A percentile compares a stretch with the other conserved stretches of the same genome.
Conservation (phyloP, 2,329 filamentous ascomycete species). For the Hysterium pulicare region DNA sequence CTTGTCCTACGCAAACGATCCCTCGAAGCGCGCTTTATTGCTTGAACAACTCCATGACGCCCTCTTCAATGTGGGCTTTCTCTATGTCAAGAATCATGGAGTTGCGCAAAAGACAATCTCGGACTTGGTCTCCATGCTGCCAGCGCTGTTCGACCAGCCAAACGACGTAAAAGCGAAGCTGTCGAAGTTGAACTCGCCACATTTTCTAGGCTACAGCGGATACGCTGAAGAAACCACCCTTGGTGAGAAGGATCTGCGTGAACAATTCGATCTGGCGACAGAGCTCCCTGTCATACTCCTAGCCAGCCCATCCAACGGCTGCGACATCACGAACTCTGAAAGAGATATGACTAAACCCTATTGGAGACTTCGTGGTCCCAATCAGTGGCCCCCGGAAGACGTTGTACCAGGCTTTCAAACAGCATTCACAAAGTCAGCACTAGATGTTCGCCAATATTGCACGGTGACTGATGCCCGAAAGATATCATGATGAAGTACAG, state of each 20-base stretch:
- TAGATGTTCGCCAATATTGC: constrained; percentile 6
- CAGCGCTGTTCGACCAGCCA: constrained; percentile 44
- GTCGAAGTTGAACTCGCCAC: constrained; percentile 52
- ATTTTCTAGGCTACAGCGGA: constrained; percentile 58
- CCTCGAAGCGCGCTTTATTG: constrained; percentile 33
- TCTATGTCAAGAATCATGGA: constrained; percentile 52
- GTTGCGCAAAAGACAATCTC: constrained; percentile 37
- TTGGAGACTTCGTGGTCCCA: constrained; percentile 42
- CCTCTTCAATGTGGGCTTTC: constrained; percentile 51
- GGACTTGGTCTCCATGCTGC: constrained; percentile 41
- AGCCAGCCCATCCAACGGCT: not conserved
- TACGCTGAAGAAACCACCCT: constrained; percentile 55
- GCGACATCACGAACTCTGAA: constrained; percentile 22
- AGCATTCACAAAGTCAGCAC: constrained; percentile 22
- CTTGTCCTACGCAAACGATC: constrained; percentile 43
- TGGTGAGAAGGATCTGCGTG: constrained; percentile 49
- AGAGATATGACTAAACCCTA: constrained; percentile 38
- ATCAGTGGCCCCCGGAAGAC: constrained; percentile 34
- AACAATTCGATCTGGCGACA: constrained; percentile 59
- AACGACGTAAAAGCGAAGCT: constrained; percentile 38
- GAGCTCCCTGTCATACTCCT: constrained; percentile 39
- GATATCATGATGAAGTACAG: constrained; percentile 53
- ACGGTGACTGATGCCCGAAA: constrained; percentile 9
- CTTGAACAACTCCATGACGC: constrained; percentile 46
- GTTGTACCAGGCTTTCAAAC: constrained; percentile 28